A percentile compares a stretch with the other conserved stretches of the same genome.
Evolutionary conservation across 305 asterid species (phyloP).

Genomic region (Fraxinus ornus): DNA sequence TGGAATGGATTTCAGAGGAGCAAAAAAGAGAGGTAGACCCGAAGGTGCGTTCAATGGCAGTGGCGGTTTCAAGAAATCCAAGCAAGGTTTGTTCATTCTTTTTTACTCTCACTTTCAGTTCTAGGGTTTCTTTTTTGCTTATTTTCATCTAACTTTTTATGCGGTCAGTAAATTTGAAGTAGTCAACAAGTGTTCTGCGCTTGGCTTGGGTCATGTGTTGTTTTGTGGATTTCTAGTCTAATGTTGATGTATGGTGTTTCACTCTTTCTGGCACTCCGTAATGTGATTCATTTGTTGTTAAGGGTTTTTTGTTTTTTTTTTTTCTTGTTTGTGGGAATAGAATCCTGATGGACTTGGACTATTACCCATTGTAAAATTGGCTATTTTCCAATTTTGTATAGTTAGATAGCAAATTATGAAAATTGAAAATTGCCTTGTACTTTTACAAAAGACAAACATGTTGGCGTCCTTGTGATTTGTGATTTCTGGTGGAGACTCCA

Average conservation of each 20-base stretch:
- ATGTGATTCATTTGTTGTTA: neutral
- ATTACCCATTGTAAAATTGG: neutral
- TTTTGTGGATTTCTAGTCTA: neutral
- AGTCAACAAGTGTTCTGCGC: neutral
- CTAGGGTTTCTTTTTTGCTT: conserved; percentile 6
- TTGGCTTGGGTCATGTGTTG: neutral
- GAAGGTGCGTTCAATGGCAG: conserved; percentile 53
- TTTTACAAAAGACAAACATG: neutral
- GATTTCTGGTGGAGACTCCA: neutral
- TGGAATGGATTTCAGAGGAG: conserved; percentile 57
- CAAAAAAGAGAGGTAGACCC: conserved; percentile 50
- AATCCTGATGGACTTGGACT: neutral
- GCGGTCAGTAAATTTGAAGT: neutral
- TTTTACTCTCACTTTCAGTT: conserved; percentile 3
- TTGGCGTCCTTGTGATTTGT: neutral
- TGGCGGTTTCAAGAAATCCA: conserved; percentile 56
- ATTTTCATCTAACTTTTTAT: neutral
- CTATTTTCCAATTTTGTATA: neutral
- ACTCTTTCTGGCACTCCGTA: neutral
- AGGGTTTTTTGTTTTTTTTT: neutral
- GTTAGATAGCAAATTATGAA: neutral
- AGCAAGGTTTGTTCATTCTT: conserved; percentile 41
- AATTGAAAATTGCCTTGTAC: neutral
- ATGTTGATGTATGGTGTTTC: neutral
- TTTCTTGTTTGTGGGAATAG: neutral